Percentiles rank a stretch among this genome's conserved stretches.
These are phyloP conservation scores for Phytophthora sp. DNA, from an alignment of 352 stramenopile species.

Conservation along the genomic window DNA sequence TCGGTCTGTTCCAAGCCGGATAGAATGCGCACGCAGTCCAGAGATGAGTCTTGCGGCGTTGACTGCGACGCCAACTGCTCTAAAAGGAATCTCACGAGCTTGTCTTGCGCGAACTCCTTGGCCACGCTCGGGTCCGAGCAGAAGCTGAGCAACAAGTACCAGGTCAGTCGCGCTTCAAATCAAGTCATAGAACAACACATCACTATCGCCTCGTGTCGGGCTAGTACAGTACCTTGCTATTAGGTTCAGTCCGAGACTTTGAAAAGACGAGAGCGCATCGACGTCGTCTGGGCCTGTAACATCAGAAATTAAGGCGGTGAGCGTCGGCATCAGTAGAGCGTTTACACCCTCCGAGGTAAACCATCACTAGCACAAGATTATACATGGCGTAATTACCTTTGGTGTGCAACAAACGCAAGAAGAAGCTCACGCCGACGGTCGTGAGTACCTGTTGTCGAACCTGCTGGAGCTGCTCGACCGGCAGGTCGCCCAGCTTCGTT, in stretches of 20 bases:
- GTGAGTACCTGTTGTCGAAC: slow-evolving; percentile 67
- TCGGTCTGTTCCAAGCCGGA: slow-evolving; percentile 49
- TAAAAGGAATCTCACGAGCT: slow-evolving; percentile 60
- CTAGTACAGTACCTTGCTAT: slow-evolving; percentile 65
- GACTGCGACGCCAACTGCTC: slow-evolving; percentile 50
- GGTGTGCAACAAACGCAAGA: slow-evolving; percentile 78
- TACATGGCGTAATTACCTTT: slow-evolving; percentile 58
- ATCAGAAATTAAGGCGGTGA: not conserved
- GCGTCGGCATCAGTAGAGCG: not conserved
- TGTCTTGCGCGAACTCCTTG: slow-evolving; percentile 66
- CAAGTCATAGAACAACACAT: not conserved
- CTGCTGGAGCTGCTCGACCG: slow-evolving; percentile 47
- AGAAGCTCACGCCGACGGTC: slow-evolving; percentile 73
- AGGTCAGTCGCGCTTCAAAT: not conserved
- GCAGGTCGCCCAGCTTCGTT: slow-evolving; percentile 72
- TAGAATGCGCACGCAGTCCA: slow-evolving; percentile 64
- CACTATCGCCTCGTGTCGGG: not conserved
- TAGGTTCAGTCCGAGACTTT: slow-evolving; percentile 77
- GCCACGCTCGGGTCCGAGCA: slow-evolving; percentile 60
- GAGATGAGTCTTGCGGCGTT: slow-evolving; percentile 31
- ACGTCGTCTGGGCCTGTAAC: slow-evolving; percentile 49
- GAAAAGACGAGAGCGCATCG: slow-evolving; percentile 72
- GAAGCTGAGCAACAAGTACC: slow-evolving; percentile 49
- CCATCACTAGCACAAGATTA: not conserved
- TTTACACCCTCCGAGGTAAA: not conserved